Evolutionary conservation across 768 basidiomycete species (phyloP).

Genomic region (Naganishia onofrii): DNA sequence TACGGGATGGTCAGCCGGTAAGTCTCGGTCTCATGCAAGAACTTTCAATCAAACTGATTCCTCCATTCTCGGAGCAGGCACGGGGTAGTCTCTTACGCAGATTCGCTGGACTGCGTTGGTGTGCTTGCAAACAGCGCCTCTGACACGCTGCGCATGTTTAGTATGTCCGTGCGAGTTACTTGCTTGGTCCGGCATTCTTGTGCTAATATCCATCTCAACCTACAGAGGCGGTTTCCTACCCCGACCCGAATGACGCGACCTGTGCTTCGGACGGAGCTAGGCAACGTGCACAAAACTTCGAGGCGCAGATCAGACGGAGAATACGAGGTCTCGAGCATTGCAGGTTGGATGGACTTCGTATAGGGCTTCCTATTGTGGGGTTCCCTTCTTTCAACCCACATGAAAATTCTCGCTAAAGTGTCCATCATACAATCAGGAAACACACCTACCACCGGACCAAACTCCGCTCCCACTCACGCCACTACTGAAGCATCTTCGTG

Average conservation of each 20-base stretch:
- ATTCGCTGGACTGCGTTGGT: conserved; percentile 92
- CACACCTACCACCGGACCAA: conserved; percentile 6
- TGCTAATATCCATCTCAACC: neutral
- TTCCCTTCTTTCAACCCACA: neutral
- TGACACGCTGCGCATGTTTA: conserved; percentile 61
- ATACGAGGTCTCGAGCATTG: conserved; percentile 13
- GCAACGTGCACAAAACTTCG: conserved; percentile 37
- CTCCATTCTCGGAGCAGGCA: conserved; percentile 58
- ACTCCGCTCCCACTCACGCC: conserved; percentile 36
- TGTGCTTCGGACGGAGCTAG: conserved; percentile 58
- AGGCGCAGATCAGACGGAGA: conserved; percentile 37
- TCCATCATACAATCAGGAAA: conserved; percentile 25
- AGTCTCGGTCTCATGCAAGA: conserved; percentile 32
- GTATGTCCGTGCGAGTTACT: conserved; percentile 55
- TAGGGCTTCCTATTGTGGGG: conserved; percentile 72
- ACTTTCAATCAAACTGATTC: neutral
- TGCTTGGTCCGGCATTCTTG: neutral
- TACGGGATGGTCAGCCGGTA: conserved; percentile 87
- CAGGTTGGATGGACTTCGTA: conserved; percentile 59
- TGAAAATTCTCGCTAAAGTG: neutral
- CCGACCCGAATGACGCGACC: conserved; percentile 74
- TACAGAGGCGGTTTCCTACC: conserved; percentile 57
- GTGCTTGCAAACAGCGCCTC: conserved; percentile 64
- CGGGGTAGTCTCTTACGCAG: conserved; percentile 90
- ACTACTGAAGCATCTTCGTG: conserved; percentile 55